A percentile compares a stretch with the other conserved stretches of the same genome.
Conservation (phyloP, 2,329 filamentous ascomycete genomes). For the Cercospora sp. region DNA sequence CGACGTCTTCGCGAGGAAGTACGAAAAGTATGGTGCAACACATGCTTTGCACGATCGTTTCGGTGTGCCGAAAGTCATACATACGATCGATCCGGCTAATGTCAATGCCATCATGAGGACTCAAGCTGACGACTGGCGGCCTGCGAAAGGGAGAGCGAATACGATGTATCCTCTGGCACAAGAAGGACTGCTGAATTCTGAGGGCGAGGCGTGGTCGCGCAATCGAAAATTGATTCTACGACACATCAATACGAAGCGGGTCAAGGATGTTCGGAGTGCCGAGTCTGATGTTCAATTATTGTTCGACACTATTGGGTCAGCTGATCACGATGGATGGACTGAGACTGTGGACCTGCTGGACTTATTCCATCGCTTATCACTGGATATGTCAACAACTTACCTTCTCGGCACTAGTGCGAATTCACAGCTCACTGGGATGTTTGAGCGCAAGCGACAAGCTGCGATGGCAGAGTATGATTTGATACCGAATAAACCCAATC, state of each 20-base stretch:
- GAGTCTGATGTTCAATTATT: constrained; percentile 25
- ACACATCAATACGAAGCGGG: constrained; percentile 23
- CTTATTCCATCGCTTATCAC: constrained; percentile 40
- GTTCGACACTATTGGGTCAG: constrained; percentile 21
- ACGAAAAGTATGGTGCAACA: constrained; percentile 22
- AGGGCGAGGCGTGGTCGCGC: constrained; percentile 25
- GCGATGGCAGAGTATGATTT: constrained; percentile 31
- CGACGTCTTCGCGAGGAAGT: constrained; percentile 25
- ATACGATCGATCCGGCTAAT: constrained; percentile 27
- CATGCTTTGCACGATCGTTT: constrained; percentile 22
- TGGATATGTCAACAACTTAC: constrained; percentile 42
- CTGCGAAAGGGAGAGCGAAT: constrained; percentile 20
- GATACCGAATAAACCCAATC: constrained; percentile 15
- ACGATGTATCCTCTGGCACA: constrained; percentile 29
- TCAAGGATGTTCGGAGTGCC: constrained; percentile 21
- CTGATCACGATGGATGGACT: constrained; percentile 28
- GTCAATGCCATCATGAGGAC: constrained; percentile 24
- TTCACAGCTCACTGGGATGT: constrained; percentile 29
- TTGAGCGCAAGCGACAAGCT: constrained; percentile 16
- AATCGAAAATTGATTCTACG: constrained; percentile 28
- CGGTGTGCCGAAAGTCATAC: constrained; percentile 24
- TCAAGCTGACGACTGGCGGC: constrained; percentile 21
- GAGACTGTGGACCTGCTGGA: constrained; percentile 32
- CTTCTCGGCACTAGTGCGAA: constrained; percentile 36
- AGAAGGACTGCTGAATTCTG: constrained; percentile 25